phyloP scores from a whole-genome alignment of 768 basidiomycete species.

The Lentinula sp. region DNA sequence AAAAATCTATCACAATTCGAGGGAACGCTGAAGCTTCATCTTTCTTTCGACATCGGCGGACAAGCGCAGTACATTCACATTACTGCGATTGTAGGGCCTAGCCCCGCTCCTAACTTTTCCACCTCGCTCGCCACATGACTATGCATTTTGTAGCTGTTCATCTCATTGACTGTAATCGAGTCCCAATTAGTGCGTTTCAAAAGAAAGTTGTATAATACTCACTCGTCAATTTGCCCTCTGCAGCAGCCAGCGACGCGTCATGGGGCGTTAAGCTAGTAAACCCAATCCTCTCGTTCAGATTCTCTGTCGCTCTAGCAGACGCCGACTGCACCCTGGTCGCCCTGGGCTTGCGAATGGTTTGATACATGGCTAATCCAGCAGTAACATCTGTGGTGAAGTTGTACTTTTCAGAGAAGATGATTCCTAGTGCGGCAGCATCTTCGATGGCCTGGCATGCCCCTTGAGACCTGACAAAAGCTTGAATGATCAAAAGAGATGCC shows the following conservation, averaged over 20 bases:
- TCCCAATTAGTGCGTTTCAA: neutral
- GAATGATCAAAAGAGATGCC: neutral
- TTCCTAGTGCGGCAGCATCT: conserved; percentile 25
- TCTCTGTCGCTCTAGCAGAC: conserved; percentile 22
- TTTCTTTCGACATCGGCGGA: no score
- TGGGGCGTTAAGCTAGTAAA: conserved; percentile 22
- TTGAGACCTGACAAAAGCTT: conserved; percentile 7
- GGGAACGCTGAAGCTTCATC: no score
- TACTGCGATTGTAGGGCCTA: neutral
- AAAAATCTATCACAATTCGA: no score
- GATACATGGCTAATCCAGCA: conserved; percentile 20
- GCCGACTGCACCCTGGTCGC: conserved; percentile 23
- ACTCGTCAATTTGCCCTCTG: conserved; percentile 22
- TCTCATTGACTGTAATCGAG: conserved; percentile 20
- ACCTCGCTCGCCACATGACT: conserved; percentile 8
- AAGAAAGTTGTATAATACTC: neutral
- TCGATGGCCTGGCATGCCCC: conserved; percentile 26
- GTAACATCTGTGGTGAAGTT: conserved; percentile 17
- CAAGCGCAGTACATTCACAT: neutral
- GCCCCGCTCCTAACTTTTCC: neutral
- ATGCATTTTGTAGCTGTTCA: conserved; percentile 26
- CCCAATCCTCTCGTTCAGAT: conserved; percentile 24
- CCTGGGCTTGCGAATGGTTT: conserved; percentile 22
- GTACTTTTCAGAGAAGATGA: conserved; percentile 23
- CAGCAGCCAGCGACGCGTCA: conserved; percentile 20